Evolutionary conservation across 495 filamentous ascomycete genomes (phyloP), one percentile per base, ranked within the genome.

Genomic region (Penicillium salamii): DNA sequence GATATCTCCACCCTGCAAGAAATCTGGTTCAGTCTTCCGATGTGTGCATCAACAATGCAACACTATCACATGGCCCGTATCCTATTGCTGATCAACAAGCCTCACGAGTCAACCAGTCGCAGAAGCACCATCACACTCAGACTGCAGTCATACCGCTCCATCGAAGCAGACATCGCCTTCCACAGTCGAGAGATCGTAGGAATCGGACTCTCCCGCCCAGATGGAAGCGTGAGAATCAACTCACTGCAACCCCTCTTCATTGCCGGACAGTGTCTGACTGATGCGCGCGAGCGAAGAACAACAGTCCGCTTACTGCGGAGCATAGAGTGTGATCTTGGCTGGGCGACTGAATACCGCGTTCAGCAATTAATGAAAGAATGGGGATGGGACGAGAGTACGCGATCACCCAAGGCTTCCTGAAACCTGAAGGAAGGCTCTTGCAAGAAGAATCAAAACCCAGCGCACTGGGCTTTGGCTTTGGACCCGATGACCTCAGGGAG

Each of bases 31-130:
- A 81, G 78, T 50, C 70, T 81, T 3, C 76, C 81, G 2, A 82
- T 84, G 75, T 84, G 80, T 65, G 78, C 76, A 1, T 81, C 80
- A 4, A 78, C 78, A 8, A 84, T 84, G 79, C 82, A 85, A 57
- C 74, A 74, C 50, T 86, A 82, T 55, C 81, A 86, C 54, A 82
- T 86, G 76, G 78, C 79, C 0, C 79, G 78, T 36, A 83, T 83
- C 24, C 67, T 84, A 34, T 66, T 86, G 11, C 70, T 83, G 8
- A 76, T 82, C 58, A 80, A 86, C 57, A 82, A 82, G 50, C 81
- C 83, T 15, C 76, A 81, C 28, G 74, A 81, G 32, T 75, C 79
- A 7, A 81, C 78, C 2, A 70, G 69, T 44, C 66, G 70, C 12
- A 67, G 72, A 18, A 75, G 69, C 26, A 78, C 77, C 2, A 70